These are phyloP conservation scores for Candida hispaniensis DNA, from an alignment of 805 yeast species.

Conservation along the genomic window DNA sequence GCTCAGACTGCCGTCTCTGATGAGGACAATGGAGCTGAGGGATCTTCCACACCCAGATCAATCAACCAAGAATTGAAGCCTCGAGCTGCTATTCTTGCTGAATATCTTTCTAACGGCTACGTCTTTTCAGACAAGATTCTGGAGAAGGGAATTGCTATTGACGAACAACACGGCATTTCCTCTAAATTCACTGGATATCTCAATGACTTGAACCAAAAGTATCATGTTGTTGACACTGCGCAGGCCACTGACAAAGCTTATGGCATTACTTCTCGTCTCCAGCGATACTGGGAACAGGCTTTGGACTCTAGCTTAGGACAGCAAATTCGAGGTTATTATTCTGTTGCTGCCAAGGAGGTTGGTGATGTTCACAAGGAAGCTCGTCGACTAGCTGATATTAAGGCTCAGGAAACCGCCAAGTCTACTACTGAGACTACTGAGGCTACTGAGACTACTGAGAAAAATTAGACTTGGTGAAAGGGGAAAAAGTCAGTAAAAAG, in stretches of 20 bases:
- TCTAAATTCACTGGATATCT: slow-evolving; percentile 47
- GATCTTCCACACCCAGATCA: slow-evolving; percentile 33
- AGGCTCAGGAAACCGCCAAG: slow-evolving; percentile 24
- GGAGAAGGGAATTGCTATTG: slow-evolving; percentile 50
- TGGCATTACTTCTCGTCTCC: slow-evolving; percentile 33
- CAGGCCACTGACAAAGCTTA: slow-evolving; percentile 35
- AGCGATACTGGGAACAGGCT: slow-evolving; percentile 31
- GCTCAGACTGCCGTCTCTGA: slow-evolving; percentile 19
- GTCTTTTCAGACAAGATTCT: slow-evolving; percentile 51
- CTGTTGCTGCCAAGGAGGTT: slow-evolving; percentile 44
- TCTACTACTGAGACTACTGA: slow-evolving; percentile 4
- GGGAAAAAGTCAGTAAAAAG: no score
- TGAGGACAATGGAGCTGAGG: slow-evolving; percentile 18
- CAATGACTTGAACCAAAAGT: slow-evolving; percentile 45
- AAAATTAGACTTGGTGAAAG: slow-evolving; percentile 1
- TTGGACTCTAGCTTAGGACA: slow-evolving; percentile 38
- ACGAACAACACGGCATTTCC: slow-evolving; percentile 53
- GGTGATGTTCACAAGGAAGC: slow-evolving; percentile 66
- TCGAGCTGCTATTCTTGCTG: slow-evolving; percentile 63
- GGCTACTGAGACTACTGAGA: slow-evolving; percentile 3
- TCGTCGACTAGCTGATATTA: slow-evolving; percentile 51
- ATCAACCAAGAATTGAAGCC: slow-evolving; percentile 70
- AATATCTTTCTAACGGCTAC: slow-evolving; percentile 65
- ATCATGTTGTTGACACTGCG: slow-evolving; percentile 48
- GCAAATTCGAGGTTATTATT: slow-evolving; percentile 51